Percentiles rank a stretch among this genome's conserved stretches.
phyloP scores from a whole-genome alignment of 108 stramenopile genomes.

The Mediolabrus comicus region DNA sequence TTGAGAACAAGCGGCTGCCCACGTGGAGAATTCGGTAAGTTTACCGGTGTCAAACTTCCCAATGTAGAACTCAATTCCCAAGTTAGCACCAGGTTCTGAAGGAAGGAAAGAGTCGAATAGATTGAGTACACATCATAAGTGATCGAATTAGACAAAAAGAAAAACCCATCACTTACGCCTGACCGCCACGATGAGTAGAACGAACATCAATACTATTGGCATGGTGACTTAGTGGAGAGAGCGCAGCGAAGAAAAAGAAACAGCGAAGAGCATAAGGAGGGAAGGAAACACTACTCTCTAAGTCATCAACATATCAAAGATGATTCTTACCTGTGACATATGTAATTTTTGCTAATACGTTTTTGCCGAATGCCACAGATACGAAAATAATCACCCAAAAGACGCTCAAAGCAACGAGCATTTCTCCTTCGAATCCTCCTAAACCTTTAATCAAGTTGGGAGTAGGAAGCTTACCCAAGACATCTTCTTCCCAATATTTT shows the following conservation, averaged over 20 bases:
- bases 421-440: slow-evolving; percentile 2
- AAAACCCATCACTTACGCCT: background rate
- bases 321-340: slow-evolving; percentile 15
- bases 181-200: background rate
- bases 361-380: slow-evolving; percentile 5
- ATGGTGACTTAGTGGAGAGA: no score
- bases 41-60: background rate
- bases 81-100: background rate
- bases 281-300: no score
- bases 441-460: no score
- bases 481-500: background rate
- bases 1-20: background rate
- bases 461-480: no score
- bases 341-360: background rate
- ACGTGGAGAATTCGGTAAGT: background rate
- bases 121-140: no score
- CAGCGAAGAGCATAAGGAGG: no score
- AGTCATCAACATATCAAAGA: no score
- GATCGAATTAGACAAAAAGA: no score
- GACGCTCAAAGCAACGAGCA: background rate
- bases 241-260: no score
- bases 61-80: slow-evolving; percentile 1
- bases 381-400: background rate
- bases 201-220: no score
- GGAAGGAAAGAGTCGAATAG: no score